A percentile compares a stretch with the other conserved stretches of the same genome.
Evolutionary conservation across 352 stramenopile genomes (phyloP).

Genomic region (Pythium pyrilobum): DNA sequence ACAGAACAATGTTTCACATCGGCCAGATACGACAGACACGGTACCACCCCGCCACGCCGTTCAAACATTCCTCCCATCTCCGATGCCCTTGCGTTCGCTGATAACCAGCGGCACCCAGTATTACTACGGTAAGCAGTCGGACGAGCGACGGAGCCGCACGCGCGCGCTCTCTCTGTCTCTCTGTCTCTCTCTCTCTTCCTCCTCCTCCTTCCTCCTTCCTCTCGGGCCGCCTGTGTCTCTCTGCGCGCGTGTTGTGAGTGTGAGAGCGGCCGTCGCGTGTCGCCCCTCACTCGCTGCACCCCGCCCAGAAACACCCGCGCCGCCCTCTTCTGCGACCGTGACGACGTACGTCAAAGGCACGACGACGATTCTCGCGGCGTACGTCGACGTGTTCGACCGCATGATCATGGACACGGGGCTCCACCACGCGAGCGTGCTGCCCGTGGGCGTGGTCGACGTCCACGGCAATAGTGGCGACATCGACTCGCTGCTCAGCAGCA

Average conservation of each 20-base stretch:
- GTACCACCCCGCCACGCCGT: too few species aligned
- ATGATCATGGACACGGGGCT: constrained; percentile 23
- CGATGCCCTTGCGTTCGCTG: too few species aligned
- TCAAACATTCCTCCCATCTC: too few species aligned
- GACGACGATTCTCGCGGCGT: constrained; percentile 16
- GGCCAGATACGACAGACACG: too few species aligned
- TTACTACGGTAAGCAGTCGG: too few species aligned
- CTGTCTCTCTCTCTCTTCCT: neutral
- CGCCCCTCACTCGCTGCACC: neutral
- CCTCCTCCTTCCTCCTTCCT: neutral
- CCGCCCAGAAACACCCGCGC: neutral
- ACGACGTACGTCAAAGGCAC: constrained; percentile 15
- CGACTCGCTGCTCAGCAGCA: constrained; percentile 56
- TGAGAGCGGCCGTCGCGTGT: too few species aligned
- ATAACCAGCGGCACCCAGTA: too few species aligned
- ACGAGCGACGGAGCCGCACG: too few species aligned
- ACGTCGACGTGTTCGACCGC: constrained; percentile 19
- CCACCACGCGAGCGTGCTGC: constrained; percentile 12
- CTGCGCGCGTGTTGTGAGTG: too few species aligned
- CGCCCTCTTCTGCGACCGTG: neutral
- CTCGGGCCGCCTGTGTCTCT: too few species aligned
- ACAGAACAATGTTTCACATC: too few species aligned
- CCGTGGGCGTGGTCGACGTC: constrained; percentile 34
- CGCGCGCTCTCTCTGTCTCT: too few species aligned
- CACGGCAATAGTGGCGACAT: constrained; percentile 51